Base-by-base conservation (phyloP, 495 filamentous ascomycete species). In the Hypomontagnella submonticulosa region DNA sequence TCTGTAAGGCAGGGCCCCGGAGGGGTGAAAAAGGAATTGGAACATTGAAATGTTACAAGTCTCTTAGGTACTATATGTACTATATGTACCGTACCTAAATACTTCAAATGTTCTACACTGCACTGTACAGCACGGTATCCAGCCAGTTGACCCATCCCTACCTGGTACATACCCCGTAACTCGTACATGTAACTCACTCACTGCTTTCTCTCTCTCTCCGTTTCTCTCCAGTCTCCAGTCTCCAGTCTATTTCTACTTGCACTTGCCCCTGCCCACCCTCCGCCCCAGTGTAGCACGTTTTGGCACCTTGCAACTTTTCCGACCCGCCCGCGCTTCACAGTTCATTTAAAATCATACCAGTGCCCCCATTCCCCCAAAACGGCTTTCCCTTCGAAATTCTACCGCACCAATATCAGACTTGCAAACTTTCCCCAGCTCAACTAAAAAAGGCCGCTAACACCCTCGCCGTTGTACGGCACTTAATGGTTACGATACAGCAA, bases 321-420 rank as follows among this genome's bases (percentile, higher is more conserved):
- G 71, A 71, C 71, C 71, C 65, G 61, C 65, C 65, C 61, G 65
- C 60, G 43, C n/a, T 59, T 63, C 66, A 33, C 65, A 68, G 66
- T 69, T 73, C 69, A 71, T 74, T 73, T 74, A 74, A 73, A 71
- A 70, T 66, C 68, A 55, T 62, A 67, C 61, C 66, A 61, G 67
- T 67, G 70, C 71, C 71, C 71, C 71, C 66, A 67, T 68, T 40
- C 48, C 59, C 64, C 71, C 68, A 60, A 66, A 69, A 46, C 43
- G 61, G 50, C 41, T 61, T 72, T 67, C 60, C 69, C 23, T 63
- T 63, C 57, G 50, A 70, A 65, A 70, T 64, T 70, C 70, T 70
- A 70, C 60, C 65, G 57, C 64, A 68, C 61, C 70, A 58, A 54
- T 66, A 64, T 55, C 36, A 58, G 52, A 69, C 49, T 38, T 55